Base-by-base conservation (phyloP, 257 asterid species). In the Jasminum sambac region DNA sequence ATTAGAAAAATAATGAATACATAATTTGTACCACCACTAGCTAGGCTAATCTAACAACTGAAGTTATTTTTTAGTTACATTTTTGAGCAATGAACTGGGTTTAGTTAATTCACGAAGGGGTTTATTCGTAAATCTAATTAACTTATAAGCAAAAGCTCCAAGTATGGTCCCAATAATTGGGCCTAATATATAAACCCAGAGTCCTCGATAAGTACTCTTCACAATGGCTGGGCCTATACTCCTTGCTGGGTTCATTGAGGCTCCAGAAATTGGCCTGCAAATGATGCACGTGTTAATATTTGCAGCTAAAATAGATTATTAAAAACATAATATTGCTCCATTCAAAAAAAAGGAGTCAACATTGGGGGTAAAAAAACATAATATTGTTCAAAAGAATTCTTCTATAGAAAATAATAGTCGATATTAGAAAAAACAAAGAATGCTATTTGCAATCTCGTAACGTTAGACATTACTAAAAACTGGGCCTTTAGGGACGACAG, bases 191-290 rank as follows among this genome's bases (percentile, higher is more conserved):
- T 92, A 90, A 13, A 84, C 75, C 97, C 96, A 90, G 0, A 90
- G 57, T 11, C 88, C 91, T 74, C 69, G 80, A 52, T 63, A 88
- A 5, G 70, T 68, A 10, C 70, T 82, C 19, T 67, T 85, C 61
- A 88, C 91, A 2, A 90, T 16, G 61, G 96, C 98, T 17, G 98
- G 98, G 0, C 95, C 98, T 61, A 92, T 64, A 69, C 95, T 92
- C 79, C 97, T 80, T 13, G 98, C 96, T 34, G 96, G 98, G 74
- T 92, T 92, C 98, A 92, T 90, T 0, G 96, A 92, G 4, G 96
- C 96, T 36, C 98, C 98, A 6, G 98, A 90, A 43, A 88, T 76
- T 4, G 93, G 96, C 80, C 98, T 91, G 81, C 82, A 78, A 34
- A 13, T 21, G n/a, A 43, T 13, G 12, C 50, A 11, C 13, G 11